Conservation (phyloP, 2,329 filamentous ascomycete species). For the Venturia carpophila region DNA sequence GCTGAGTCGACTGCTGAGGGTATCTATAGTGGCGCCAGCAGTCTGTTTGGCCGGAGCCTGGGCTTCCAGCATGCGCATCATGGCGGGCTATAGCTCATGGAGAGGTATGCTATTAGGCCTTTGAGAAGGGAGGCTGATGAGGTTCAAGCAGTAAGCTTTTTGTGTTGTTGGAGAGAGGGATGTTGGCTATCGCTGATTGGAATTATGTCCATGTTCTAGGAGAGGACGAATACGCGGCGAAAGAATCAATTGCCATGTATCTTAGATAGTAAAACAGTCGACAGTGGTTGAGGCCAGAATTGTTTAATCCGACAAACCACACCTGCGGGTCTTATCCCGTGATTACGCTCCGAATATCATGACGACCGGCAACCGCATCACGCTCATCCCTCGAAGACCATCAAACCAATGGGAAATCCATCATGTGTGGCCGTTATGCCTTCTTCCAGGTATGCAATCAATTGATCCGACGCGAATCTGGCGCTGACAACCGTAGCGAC, state of each 20-base stretch:
- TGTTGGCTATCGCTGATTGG: background rate
- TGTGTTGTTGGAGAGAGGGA: background rate
- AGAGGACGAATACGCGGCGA: background rate
- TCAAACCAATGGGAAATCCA: conserved; percentile 9
- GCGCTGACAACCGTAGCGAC: conserved; percentile 47
- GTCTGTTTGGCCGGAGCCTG: conserved; percentile 91
- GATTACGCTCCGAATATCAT: background rate
- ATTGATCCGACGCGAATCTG: background rate
- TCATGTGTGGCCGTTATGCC: conserved; percentile 63
- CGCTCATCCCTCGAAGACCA: background rate
- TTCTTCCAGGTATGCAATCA: conserved; percentile 48
- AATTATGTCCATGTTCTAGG: conserved; percentile 2
- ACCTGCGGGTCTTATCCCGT: background rate
- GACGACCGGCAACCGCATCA: background rate
- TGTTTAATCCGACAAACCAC: background rate
- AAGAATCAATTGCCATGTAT: background rate
- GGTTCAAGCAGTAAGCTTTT: background rate
- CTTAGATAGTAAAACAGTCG: background rate
- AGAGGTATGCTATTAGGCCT: background rate
- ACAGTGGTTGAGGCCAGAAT: conserved; percentile 1
- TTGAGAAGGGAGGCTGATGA: background rate
- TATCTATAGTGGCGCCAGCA: conserved; percentile 86
- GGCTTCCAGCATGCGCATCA: conserved; percentile 52
- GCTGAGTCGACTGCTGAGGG: conserved; percentile 76
- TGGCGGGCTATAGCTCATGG: conserved; percentile 23